phyloP scores from a whole-genome alignment of 73 alveolate species.

The Stentor coeruleus region DNA sequence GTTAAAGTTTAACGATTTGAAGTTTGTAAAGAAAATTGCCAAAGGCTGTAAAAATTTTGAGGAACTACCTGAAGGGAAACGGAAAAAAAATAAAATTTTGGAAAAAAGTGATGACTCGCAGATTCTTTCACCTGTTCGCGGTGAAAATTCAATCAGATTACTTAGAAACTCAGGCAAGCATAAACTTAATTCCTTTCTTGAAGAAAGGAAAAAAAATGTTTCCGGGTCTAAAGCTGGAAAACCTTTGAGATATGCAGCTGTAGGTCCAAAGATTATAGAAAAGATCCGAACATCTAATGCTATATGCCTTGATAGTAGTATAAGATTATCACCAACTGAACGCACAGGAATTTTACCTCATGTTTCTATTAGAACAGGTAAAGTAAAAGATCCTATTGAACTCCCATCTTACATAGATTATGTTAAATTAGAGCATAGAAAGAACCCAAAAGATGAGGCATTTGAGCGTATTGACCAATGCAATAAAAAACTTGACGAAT shows the following conservation, averaged over 20 bases:
- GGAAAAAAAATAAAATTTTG: no score
- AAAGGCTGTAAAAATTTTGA: background rate
- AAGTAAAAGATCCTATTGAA: background rate
- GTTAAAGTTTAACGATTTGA: no score
- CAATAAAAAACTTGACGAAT: background rate
- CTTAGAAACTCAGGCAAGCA: background rate
- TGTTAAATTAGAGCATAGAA: background rate
- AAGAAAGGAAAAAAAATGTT: background rate
- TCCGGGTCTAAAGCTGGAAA: background rate
- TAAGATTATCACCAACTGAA: background rate
- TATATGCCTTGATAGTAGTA: background rate
- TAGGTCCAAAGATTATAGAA: background rate
- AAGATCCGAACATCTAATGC: background rate
- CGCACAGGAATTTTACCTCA: background rate
- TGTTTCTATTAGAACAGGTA: conserved; percentile 16
- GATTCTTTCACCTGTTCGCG: no score
- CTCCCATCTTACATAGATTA: background rate
- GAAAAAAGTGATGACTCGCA: no score
- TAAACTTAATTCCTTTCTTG: conserved; percentile 1
- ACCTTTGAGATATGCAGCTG: background rate
- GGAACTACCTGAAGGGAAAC: background rate
- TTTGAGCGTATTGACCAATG: background rate
- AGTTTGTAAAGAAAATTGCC: no score
- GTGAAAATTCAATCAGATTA: no score
- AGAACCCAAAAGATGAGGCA: background rate